Evolutionary conservation across 768 basidiomycete species (phyloP), one percentile per base, ranked within the genome.

Genomic region (Butyriboletus loyo): DNA sequence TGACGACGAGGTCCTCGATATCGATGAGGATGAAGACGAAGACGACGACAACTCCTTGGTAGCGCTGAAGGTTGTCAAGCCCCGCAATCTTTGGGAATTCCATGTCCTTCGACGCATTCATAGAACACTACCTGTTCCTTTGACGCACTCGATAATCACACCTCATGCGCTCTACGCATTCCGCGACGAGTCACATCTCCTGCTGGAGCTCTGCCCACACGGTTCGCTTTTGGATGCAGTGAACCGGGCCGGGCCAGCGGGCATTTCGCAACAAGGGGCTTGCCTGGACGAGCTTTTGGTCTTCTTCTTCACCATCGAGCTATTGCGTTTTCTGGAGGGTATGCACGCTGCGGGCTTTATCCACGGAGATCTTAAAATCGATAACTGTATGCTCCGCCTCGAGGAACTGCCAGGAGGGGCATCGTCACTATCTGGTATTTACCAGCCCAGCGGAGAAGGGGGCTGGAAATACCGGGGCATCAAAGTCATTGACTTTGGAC

Each of bases 361-460:
- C 60, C 97, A 99, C 63, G 96, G 97, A 30, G 97, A 99, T 72
- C 80, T 99, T 57, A 99, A 99, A 76, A 97, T 98, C 68, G 97
- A 99, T 73, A 99, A 99, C 72, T 97, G 95, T 67, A 80, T 99
- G n/a, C 76, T 98, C 9, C 85, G 97, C 5, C 78, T 99, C 40
- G 88, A 92, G 57, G 88, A 91, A 46, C 84, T 89, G 5, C 85
- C 86, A 2, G 85, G 85, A 4, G 84, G 85, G 1, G 70, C 79
- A 1, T 75, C 85, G 0, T 77, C 82, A 1, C 92, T 95, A 86
- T 80, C 84, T 1, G 72, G 80, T 45, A 70, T 75, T n/a, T 98
- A 98, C 73, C 82, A 86, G 52, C 82, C 87, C 1, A 72, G 76
- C 0, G 96, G 96, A 17, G 83, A 81, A 15, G 81, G 82, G 24